Percentiles rank a stretch among this genome's conserved stretches.
Evolutionary conservation across 1,284 basidiomycete species (phyloP).

Genomic region (Cryptococcus wingfieldii): DNA sequence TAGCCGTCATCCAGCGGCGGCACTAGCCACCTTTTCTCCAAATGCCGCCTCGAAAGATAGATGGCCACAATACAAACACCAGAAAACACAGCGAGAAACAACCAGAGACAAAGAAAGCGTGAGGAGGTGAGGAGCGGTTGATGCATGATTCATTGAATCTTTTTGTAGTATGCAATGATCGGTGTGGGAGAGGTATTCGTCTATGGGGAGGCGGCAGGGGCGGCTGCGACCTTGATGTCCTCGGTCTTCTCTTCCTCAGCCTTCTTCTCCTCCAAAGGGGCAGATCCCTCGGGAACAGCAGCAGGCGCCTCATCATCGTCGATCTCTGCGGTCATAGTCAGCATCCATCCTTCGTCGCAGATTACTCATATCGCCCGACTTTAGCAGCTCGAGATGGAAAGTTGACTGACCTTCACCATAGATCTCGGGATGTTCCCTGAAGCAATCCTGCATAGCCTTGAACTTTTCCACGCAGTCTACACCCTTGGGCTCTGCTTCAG

Average conservation of each 20-base stretch:
- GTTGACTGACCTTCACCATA: slow-evolving; percentile 76
- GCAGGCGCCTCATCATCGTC: slow-evolving; percentile 35
- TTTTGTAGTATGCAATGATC: no score
- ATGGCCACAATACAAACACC: no score
- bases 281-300: neutral
- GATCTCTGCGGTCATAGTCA: slow-evolving; percentile 24
- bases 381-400: neutral
- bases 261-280: neutral
- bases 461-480: slow-evolving; percentile 98
- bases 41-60: no score
- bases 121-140: no score
- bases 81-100: no score
- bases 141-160: no score
- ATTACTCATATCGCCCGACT: neutral
- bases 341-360: neutral
- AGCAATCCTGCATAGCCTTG: slow-evolving; percentile 96
- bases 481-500: slow-evolving; percentile 93
- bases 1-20: no score
- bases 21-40: no score
- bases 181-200: neutral
- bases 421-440: slow-evolving; percentile 89
- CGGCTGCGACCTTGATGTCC: neutral
- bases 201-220: neutral
- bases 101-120: no score
- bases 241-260: neutral